Conservation (phyloP, 129 eudicot genomes). For the Silybum marianum region DNA sequence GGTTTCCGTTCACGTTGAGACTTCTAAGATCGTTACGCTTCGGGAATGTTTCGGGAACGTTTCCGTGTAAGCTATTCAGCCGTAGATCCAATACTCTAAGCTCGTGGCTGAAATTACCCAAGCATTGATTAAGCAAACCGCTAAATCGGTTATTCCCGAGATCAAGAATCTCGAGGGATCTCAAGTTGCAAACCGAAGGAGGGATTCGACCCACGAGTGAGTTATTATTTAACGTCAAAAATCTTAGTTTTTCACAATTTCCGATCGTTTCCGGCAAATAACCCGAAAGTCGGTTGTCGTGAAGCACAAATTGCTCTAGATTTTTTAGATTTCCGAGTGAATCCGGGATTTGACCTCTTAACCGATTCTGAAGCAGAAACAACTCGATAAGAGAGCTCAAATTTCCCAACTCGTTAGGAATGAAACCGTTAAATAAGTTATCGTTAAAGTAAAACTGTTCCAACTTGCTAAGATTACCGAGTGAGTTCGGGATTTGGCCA, state of each 20-base stretch:
- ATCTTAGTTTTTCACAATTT: conserved; percentile 21
- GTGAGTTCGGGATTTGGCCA: conserved; percentile 25
- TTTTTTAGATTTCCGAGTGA: conserved; percentile 31
- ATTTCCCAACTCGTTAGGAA: conserved; percentile 33
- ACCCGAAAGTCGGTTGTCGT: conserved; percentile 32
- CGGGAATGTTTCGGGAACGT: conserved; percentile 14
- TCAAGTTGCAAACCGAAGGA: conserved; percentile 32
- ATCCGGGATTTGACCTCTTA: conserved; percentile 26
- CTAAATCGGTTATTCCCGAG: conserved; percentile 31
- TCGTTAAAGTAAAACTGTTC: conserved; percentile 32
- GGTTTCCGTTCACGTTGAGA: conserved; percentile 34
- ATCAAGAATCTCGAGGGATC: conserved; percentile 22
- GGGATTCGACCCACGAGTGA: conserved; percentile 25
- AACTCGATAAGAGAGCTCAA: conserved; percentile 30
- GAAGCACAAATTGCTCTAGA: conserved; percentile 31
- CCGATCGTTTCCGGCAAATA: conserved; percentile 26
- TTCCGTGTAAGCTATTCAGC: conserved; percentile 29
- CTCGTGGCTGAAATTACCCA: conserved; percentile 32
- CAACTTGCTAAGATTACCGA: conserved; percentile 31
- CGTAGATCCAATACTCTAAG: conserved; percentile 27
- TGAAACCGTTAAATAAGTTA: conserved; percentile 29
- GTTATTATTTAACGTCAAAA: conserved; percentile 22
- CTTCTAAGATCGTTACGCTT: conserved; percentile 2
- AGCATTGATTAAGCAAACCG: conserved; percentile 30
- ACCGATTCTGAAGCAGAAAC: conserved; percentile 14